Base-by-base conservation (phyloP, 1,139 yeast species). In the Protomyces inundatus region DNA sequence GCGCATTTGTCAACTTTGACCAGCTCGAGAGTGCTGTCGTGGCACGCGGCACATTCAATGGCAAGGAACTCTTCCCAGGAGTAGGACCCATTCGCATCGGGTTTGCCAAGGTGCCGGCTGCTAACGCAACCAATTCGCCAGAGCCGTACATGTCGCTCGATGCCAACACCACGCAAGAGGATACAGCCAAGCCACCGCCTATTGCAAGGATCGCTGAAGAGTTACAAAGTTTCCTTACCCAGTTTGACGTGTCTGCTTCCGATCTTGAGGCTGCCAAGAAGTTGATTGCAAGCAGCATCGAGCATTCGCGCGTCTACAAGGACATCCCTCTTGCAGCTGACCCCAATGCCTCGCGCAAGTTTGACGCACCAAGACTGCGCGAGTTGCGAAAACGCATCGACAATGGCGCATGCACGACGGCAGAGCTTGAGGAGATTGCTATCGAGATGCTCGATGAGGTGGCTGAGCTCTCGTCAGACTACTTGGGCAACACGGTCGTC, bases 401-500 rank as follows among this genome's bases (percentile, higher is more conserved):
- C 69, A 72, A 75, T 52, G 79, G 79, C 40, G 70, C 71, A 30
- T 72, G 79, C 64, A 66, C 79, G 0, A 77, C 76, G 55, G 73
- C 80, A 23, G 96, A 90, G 69, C 80, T 90, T 63, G 98, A 91
- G 73, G 93, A 86, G 68, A 77, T 90, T 60, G 90, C 96, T 12
- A 73, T 90, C 60, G 88, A 90, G 4, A 88, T 93, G 93, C 77
- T 89, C 69, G 87, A 85, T 68, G 98, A 93, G 74, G 81, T 95
- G 67, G 96, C 98, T 0, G 96, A 90, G 73, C 80, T 93, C 65
- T 85, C 97, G 51, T 86, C 93, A 67, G 99, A 93, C 74, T 93
- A 93, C 72, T 79, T 95, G 67, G 99, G 99, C 32, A 93, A 93
- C 73, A 93, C 98, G 0, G 88, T 95, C 61, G 96, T 93, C 14